phyloP scores from a whole-genome alignment of 2,329 filamentous ascomycete species.

The Bipolaris zeicola region DNA sequence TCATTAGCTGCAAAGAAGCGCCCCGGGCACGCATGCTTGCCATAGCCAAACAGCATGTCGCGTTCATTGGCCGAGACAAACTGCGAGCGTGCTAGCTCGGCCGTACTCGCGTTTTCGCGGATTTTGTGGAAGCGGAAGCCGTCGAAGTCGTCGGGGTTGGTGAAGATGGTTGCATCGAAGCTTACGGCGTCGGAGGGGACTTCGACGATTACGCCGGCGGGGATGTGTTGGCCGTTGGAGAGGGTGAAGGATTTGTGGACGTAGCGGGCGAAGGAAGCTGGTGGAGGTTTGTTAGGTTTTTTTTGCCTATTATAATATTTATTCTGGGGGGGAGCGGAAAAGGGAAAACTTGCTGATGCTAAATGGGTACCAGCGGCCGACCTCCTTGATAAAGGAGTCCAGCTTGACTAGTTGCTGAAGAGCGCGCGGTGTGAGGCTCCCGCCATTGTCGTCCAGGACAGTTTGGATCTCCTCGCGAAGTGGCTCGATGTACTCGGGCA shows the following conservation, averaged over 20 bases:
- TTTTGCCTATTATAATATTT: neutral
- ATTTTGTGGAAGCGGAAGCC: neutral
- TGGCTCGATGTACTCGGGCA: conserved; percentile 49
- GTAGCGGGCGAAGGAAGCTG: conserved; percentile 44
- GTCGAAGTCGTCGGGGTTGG: neutral
- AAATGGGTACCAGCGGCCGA: conserved; percentile 24
- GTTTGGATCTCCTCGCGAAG: conserved; percentile 49
- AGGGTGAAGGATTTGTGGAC: conserved; percentile 57
- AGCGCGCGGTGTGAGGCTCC: conserved; percentile 25
- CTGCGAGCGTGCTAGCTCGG: neutral
- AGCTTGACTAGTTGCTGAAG: conserved; percentile 34
- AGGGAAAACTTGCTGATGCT: conserved; percentile 36
- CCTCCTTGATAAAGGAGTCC: conserved; percentile 37
- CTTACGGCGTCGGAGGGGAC: neutral
- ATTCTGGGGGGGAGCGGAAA: neutral
- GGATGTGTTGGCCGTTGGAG: conserved; percentile 57
- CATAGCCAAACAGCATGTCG: neutral
- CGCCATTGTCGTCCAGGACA: conserved; percentile 40
- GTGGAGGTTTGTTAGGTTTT: conserved; percentile 7
- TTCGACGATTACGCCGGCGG: conserved; percentile 12
- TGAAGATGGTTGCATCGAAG: neutral
- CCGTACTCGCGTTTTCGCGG: neutral
- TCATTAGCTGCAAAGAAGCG: neutral
- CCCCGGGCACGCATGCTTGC: neutral
- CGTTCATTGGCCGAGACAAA: neutral